These are phyloP conservation scores for Tetragonia tetragonoides DNA, from an alignment of 148 eudicot species.

Conservation along the genomic window DNA sequence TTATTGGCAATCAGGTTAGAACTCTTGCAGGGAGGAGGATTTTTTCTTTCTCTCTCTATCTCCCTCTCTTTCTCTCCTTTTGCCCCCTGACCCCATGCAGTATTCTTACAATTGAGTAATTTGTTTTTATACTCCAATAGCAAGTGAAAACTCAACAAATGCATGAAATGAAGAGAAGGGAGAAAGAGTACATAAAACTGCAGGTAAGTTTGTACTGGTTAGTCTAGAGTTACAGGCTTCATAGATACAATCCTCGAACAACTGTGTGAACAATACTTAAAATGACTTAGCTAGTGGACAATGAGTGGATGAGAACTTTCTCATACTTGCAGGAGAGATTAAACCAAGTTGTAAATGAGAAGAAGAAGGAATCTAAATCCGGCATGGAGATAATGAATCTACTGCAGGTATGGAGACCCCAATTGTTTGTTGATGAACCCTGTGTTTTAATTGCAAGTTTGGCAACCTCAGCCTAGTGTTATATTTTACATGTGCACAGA, in stretches of 20 bases:
- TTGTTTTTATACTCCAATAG: constrained; percentile 36
- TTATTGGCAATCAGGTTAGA: constrained; percentile 91
- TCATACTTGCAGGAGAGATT: constrained; percentile 62
- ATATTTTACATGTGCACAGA: constrained; percentile 42
- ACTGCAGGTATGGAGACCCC: constrained; percentile 64
- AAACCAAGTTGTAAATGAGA: constrained; percentile 95
- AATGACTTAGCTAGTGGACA: neutral
- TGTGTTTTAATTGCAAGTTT: neutral
- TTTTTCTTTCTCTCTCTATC: neutral
- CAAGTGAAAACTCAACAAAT: constrained; percentile 95
- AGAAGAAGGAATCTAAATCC: constrained; percentile 96
- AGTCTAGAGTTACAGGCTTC: neutral
- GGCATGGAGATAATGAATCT: constrained; percentile 99
- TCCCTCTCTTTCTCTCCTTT: neutral
- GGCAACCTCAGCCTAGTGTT: neutral
- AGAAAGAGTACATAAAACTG: constrained; percentile 88
- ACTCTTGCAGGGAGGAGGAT: neutral
- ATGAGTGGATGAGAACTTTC: neutral
- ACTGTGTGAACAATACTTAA: neutral
- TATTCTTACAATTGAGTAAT: constrained; percentile 7
- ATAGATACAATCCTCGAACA: neutral
- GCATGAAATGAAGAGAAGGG: constrained; percentile 99
- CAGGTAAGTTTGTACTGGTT: constrained; percentile 51
- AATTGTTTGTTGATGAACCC: constrained; percentile 9
- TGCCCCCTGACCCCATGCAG: neutral